phyloP scores from a whole-genome alignment of 177 flowering plant genomes.

The Vitis hybrid region DNA sequence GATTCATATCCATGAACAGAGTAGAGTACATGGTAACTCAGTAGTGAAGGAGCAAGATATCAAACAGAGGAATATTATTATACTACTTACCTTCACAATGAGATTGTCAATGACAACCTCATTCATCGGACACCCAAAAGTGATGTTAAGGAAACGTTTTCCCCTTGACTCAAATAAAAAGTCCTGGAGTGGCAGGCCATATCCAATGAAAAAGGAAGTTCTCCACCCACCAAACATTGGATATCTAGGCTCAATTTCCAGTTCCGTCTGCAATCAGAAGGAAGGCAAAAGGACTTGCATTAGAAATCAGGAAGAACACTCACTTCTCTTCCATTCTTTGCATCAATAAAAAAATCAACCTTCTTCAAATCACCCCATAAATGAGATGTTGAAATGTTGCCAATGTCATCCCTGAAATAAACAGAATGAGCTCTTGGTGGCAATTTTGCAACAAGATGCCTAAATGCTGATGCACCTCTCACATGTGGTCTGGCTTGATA shows the following conservation, averaged over 20 bases:
- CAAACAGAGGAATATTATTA: neutral
- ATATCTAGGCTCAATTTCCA: slow-evolving; percentile 87
- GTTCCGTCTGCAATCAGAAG: slow-evolving; percentile 65
- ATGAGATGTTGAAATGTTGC: slow-evolving; percentile 92
- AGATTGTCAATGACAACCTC: slow-evolving; percentile 76
- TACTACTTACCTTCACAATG: slow-evolving; percentile 66
- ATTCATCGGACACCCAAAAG: slow-evolving; percentile 74
- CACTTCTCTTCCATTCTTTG: neutral
- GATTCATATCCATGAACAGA: neutral
- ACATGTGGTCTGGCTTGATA: slow-evolving; percentile 67
- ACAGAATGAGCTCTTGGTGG: slow-evolving; percentile 96
- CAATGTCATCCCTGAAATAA: slow-evolving; percentile 93
- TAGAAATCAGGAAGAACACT: slow-evolving; percentile 1
- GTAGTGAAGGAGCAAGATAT: neutral
- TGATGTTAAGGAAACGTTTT: slow-evolving; percentile 70
- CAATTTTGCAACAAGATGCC: slow-evolving; percentile 67
- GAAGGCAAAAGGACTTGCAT: neutral
- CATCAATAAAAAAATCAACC: slow-evolving; percentile 36
- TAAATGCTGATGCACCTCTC: slow-evolving; percentile 82
- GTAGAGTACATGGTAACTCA: neutral
- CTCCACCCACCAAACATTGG: slow-evolving; percentile 99
- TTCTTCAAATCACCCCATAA: slow-evolving; percentile 70
- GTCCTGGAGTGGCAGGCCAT: slow-evolving; percentile 85
- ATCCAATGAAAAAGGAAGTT: slow-evolving; percentile 92
- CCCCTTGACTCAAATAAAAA: slow-evolving; percentile 76